These are phyloP conservation scores for Akanthomyces dipterigenus DNA, from an alignment of 2,329 filamentous ascomycete genomes.

Conservation along the genomic window DNA sequence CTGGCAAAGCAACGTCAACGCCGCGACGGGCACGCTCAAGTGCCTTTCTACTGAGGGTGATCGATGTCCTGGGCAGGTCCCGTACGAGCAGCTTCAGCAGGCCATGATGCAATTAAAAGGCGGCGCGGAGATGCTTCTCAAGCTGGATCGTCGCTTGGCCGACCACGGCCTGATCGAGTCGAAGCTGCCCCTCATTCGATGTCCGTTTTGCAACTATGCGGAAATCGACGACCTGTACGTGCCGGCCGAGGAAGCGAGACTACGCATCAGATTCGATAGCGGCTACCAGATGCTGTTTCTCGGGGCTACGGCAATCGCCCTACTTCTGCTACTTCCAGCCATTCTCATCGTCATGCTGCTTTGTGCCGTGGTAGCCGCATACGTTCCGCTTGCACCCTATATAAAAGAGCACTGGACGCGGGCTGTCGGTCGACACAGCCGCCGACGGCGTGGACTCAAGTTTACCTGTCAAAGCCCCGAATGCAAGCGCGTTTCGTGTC, in stretches of 20 bases:
- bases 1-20: conserved; percentile 75
- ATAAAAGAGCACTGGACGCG: conserved; percentile 43
- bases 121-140: conserved; percentile 63
- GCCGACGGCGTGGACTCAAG: conserved; percentile 63
- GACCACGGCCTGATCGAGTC: conserved; percentile 70
- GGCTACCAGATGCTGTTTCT: conserved; percentile 44
- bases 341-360: conserved; percentile 41
- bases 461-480: conserved; percentile 68
- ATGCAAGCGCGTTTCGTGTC: conserved; percentile 68
- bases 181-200: conserved; percentile 68
- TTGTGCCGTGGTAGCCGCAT: conserved; percentile 37
- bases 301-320: conserved; percentile 42
- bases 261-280: conserved; percentile 49
- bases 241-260: conserved; percentile 45
- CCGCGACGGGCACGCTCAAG: conserved; percentile 64
- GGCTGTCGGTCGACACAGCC: conserved; percentile 60
- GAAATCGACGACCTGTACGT: conserved; percentile 76
- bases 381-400: conserved; percentile 34
- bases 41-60: conserved; percentile 71
- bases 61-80: conserved; percentile 69
- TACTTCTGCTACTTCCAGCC: conserved; percentile 50
- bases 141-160: conserved; percentile 72
- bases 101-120: conserved; percentile 65
- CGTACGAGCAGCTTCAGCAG: conserved; percentile 60
- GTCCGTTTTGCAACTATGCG: conserved; percentile 87